phyloP scores from a whole-genome alignment of 805 yeast genomes.

The Candida mattraensis region DNA sequence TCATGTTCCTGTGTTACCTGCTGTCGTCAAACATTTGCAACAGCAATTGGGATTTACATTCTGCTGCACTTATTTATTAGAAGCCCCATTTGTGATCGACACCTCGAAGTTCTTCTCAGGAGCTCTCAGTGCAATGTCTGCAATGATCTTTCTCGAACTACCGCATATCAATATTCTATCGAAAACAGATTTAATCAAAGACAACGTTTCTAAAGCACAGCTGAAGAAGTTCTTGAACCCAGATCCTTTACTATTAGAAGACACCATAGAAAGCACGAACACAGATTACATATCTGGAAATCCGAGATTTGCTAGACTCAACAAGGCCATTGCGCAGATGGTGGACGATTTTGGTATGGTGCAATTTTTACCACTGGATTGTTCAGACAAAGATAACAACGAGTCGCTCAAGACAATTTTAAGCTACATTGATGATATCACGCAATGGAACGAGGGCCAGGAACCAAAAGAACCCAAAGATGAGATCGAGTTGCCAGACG shows the following conservation, averaged over 20 bases:
- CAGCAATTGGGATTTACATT: conserved; percentile 77
- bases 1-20: conserved; percentile 90
- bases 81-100: conserved; percentile 92
- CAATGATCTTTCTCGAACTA: conserved; percentile 91
- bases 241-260: conserved; percentile 73
- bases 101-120: conserved; percentile 92
- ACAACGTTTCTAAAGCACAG: conserved; percentile 71
- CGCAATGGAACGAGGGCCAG: conserved; percentile 96
- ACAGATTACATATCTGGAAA: conserved; percentile 35
- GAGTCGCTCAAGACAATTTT: conserved; percentile 79
- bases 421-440: conserved; percentile 91
- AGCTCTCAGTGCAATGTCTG: conserved; percentile 94
- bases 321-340: conserved; percentile 79
- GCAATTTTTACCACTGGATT: conserved; percentile 87
- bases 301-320: conserved; percentile 67
- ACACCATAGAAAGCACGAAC: conserved; percentile 33
- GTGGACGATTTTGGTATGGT: conserved; percentile 99
- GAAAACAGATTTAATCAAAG: conserved; percentile 82
- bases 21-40: conserved; percentile 81
- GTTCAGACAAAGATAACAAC: conserved; percentile 55
- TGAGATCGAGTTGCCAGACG: conserved; percentile 63
- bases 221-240: conserved; percentile 87
- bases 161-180: conserved; percentile 93
- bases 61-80: conserved; percentile 90
- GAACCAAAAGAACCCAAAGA: conserved; percentile 97